Conservation (phyloP, 331 rosid species). For the Spiraea crenata region DNA sequence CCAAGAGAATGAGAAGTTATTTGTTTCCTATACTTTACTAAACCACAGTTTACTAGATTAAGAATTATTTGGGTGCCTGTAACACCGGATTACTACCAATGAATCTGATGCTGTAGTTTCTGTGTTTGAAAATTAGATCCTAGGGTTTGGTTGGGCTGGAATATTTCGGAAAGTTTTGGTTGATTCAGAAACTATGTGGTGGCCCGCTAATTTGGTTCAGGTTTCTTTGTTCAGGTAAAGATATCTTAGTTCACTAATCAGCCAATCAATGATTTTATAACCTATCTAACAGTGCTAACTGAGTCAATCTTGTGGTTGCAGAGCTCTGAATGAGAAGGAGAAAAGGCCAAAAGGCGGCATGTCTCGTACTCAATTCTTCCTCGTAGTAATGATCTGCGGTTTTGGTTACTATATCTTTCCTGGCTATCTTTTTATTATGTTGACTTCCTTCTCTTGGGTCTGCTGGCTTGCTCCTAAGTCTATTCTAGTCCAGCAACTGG, state of each 20-base stretch:
- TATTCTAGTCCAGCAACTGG: slow-evolving; percentile 56
- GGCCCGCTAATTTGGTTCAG: slow-evolving; percentile 81
- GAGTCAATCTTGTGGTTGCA: slow-evolving; percentile 22
- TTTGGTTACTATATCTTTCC: slow-evolving; percentile 67
- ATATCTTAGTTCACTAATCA: background rate
- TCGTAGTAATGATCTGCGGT: slow-evolving; percentile 40
- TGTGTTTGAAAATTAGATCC: slow-evolving; percentile 35
- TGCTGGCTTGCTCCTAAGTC: slow-evolving; percentile 66
- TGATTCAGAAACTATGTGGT: slow-evolving; percentile 87
- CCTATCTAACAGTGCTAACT: background rate
- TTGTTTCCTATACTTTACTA: no score
- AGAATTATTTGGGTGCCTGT: no score
- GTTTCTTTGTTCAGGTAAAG: slow-evolving; percentile 65
- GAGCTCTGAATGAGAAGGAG: slow-evolving; percentile 76
- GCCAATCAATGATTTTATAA: background rate
- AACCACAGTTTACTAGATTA: background rate
- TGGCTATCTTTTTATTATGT: slow-evolving; percentile 48
- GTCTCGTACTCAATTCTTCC: slow-evolving; percentile 47
- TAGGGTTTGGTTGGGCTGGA: slow-evolving; percentile 92
- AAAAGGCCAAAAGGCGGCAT: slow-evolving; percentile 49
- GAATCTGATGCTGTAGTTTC: background rate
- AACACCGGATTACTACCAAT: background rate
- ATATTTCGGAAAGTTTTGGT: slow-evolving; percentile 62
- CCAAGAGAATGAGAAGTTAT: background rate
- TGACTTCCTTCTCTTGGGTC: slow-evolving; percentile 62